Evolutionary conservation across 495 filamentous ascomycete species (phyloP), one percentile per base, ranked within the genome.

Genomic region (Aspergillus haitiensis): DNA sequence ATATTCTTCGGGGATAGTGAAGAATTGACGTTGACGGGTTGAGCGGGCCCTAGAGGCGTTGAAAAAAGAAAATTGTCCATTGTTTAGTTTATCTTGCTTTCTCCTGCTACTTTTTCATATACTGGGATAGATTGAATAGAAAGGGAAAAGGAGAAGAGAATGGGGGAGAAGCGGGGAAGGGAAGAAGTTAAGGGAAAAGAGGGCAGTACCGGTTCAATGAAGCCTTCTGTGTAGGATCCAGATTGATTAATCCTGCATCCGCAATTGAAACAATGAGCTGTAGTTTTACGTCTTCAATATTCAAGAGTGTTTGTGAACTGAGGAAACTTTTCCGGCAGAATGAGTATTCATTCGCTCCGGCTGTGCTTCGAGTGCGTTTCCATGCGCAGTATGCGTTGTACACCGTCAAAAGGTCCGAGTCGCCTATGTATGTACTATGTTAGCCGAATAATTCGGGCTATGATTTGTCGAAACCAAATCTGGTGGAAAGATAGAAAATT

Each of bases 311-410:
- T 68, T 95, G 92, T 5, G 83, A 76, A 15, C 84, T 92, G 52
- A 98, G 83, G 67, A 89, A 97, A 71, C 94, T 96, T 76, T 92
- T 96, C 34, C 88, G 84, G 72, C 94, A 98, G 73, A 94, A 98
- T 52, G 90, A 82, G 56, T 83, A 87, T 64, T 96, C 92, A 57
- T 87, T 86, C 2, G 80, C 79, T 6, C 82, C 83, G 1, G 77
- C 75, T 2, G 83, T 87, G 42, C 75, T 82, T 69, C 90, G 93
- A 6, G 89, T 82, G 42, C 86, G 85, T 60, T 88, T 90, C 94
- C 94, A 98, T 6, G 88, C 79, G 46, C 82, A 81, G 71, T 98
- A 98, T 0, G 92, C 94, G 63, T 97, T 96, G 75, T 96, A 98
- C 0, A 90, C 82, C 0, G 94, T 97, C 11, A 97, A 75, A 0